Base-by-base conservation (phyloP, 2,329 filamentous ascomycete genomes). In the Graphilbum fragrans region DNA sequence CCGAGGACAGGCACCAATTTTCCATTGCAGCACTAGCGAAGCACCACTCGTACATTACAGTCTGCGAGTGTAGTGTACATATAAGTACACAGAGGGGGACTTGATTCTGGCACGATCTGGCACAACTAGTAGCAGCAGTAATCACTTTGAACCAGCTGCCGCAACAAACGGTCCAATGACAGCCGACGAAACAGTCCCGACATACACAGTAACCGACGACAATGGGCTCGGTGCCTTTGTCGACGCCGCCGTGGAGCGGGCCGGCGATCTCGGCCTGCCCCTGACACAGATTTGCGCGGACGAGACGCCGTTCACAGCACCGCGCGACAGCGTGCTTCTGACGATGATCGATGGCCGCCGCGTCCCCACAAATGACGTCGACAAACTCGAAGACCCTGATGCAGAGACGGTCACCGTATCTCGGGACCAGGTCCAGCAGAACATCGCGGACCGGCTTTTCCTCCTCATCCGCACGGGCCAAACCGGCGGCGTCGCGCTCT, bases 401-500 rank as follows among this genome's bases (percentile, higher is more conserved):
- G 16, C 37, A 14, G 43, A 39, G n/a, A 5, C 17, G 16, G 14
- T 38, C 16, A 44, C 17, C 12, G 19, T 21, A 16, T 20, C 11
- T 4, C 29, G 5, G 25, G n/a, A 9, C 21, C 10, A 23, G 1
- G 9, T 19, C 2, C 11, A 38, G 31, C 32, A 51, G 49, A 0
- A 49, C n/a, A 45, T 47, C n/a, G 35, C 45, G 6, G 31, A 38
- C n/a, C 29, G 19, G 1, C 42, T 47, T 10, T 46, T 44, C 27
- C 31, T 14, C 12, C 35, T 44, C 2, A 37, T 47, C 20, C 41
- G 41, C 14, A 10, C 16, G 16, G 41, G 44, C 29, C 41, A 58
- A 35, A 49, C 51, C 39, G 57, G 55, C 4, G 20, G 55, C 3
- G 54, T 61, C 19, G 41, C 48, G 14, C 40, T 48, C n/a, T 55